Conservation (phyloP, 2,329 filamentous ascomycete species). For the Clonostachys solani region DNA sequence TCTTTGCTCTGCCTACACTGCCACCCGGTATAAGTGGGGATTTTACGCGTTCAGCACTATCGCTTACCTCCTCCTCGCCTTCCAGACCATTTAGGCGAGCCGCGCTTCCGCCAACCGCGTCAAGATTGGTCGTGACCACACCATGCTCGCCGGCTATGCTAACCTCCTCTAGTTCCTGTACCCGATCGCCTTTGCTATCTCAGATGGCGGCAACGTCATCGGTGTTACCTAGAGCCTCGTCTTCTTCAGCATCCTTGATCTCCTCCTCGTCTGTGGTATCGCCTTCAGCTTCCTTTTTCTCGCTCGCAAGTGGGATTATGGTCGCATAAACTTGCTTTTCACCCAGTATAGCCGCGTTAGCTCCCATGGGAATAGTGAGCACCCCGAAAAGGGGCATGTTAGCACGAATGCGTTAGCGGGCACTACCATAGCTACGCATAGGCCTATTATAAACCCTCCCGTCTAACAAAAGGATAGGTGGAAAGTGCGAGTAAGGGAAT, state of each 20-base stretch:
- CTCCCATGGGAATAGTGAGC: conserved; percentile 29
- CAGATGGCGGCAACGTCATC: conserved; percentile 46
- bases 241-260: conserved; percentile 50
- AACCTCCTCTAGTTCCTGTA: conserved; percentile 56
- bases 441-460: no score
- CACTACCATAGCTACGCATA: no score
- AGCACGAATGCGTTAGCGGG: no score
- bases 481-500: no score
- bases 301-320: conserved; percentile 46
- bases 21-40: conserved; percentile 51
- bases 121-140: conserved; percentile 37
- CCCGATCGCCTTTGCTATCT: conserved; percentile 46
- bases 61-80: conserved; percentile 38
- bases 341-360: conserved; percentile 49
- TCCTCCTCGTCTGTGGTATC: conserved; percentile 38
- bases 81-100: conserved; percentile 34
- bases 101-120: conserved; percentile 30
- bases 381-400: conserved; percentile 37
- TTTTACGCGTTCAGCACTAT: conserved; percentile 49
- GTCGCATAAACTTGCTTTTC: conserved; percentile 43
- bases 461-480: no score
- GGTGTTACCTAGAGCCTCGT: conserved; percentile 38
- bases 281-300: conserved; percentile 36
- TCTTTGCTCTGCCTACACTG: conserved; percentile 41
- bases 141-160: conserved; percentile 36